Evolutionary conservation across 139 green algal genomes (phyloP).

Genomic region (Edaphochlamys debaryana): DNA sequence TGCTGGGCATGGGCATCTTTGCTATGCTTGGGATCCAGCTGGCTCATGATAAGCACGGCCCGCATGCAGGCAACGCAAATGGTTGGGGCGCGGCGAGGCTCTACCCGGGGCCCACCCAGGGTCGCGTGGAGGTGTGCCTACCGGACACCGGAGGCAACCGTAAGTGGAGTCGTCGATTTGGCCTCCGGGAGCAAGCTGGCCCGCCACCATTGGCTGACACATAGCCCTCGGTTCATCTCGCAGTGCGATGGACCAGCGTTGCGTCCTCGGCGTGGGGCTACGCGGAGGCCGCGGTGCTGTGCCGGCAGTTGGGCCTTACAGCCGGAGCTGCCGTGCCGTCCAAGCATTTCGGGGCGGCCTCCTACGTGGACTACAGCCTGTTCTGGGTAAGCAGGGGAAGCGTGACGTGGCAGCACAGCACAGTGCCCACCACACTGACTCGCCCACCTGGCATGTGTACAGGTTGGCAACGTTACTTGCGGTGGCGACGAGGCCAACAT

Average conservation of each 20-base stretch:
- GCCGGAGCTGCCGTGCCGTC: background rate
- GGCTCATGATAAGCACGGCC: no score
- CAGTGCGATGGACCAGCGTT: slow-evolving; percentile 22
- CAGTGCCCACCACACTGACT: no score
- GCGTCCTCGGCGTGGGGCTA: slow-evolving; percentile 6
- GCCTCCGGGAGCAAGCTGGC: no score
- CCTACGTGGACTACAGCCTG: background rate
- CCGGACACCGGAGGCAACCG: background rate
- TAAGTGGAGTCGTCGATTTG: no score
- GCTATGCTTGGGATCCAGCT: no score
- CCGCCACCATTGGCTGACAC: no score
- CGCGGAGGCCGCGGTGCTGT: slow-evolving; percentile 8
- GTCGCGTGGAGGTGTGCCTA: slow-evolving; percentile 13
- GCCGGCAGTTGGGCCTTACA: background rate
- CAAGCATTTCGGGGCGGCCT: background rate
- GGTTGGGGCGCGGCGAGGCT: no score
- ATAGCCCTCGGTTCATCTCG: no score
- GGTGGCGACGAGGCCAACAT: background rate
- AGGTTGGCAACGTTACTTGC: slow-evolving; percentile 1
- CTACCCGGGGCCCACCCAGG: no score
- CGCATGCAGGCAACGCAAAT: no score
- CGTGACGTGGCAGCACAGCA: background rate
- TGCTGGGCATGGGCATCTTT: no score
- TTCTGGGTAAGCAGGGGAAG: background rate
- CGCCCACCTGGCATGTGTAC: background rate